These are phyloP conservation scores for Bremia lactucae DNA, from an alignment of 352 stramenopile species.

Conservation along the genomic window DNA sequence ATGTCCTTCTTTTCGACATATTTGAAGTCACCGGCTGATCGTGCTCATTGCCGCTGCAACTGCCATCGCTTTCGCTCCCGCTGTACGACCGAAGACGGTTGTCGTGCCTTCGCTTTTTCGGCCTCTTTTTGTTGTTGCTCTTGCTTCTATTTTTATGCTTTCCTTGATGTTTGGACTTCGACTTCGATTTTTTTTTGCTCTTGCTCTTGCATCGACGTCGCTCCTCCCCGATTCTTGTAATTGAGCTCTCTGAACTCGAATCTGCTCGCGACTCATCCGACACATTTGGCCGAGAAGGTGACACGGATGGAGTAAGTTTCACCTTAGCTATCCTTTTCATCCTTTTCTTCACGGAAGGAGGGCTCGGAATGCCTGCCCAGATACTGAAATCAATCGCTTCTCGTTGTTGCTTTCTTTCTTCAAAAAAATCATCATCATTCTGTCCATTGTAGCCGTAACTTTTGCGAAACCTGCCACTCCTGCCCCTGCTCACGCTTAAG, in stretches of 20 bases:
- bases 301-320: slow-evolving; percentile 5
- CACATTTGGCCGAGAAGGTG: slow-evolving; percentile 9
- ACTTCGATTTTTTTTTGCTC: slow-evolving; percentile 18
- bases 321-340: slow-evolving; percentile 31
- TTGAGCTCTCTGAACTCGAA: slow-evolving; percentile 24
- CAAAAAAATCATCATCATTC: slow-evolving; percentile 57
- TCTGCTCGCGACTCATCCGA: slow-evolving; percentile 6
- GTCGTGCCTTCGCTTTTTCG: slow-evolving; percentile 23
- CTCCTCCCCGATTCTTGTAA: slow-evolving; percentile 22
- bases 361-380: slow-evolving; percentile 64
- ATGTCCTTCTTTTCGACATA: slow-evolving; percentile 15
- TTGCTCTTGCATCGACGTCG: slow-evolving; percentile 26
- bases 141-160: slow-evolving; percentile 33
- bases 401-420: slow-evolving; percentile 56
- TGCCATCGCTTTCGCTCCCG: slow-evolving; percentile 15
- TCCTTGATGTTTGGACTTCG: slow-evolving; percentile 21
- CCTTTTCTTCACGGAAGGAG: slow-evolving; percentile 36
- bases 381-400: slow-evolving; percentile 57
- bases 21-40: slow-evolving; percentile 14
- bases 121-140: slow-evolving; percentile 27
- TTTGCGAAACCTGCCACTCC: slow-evolving; percentile 1
- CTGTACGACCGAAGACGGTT: slow-evolving; percentile 12
- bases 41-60: slow-evolving; percentile 17
- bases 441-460: slow-evolving; percentile 23
- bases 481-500: slow-evolving; percentile 4